Conservation (phyloP, 495 filamentous ascomycete species). For the Pyrenula massariospora region DNA sequence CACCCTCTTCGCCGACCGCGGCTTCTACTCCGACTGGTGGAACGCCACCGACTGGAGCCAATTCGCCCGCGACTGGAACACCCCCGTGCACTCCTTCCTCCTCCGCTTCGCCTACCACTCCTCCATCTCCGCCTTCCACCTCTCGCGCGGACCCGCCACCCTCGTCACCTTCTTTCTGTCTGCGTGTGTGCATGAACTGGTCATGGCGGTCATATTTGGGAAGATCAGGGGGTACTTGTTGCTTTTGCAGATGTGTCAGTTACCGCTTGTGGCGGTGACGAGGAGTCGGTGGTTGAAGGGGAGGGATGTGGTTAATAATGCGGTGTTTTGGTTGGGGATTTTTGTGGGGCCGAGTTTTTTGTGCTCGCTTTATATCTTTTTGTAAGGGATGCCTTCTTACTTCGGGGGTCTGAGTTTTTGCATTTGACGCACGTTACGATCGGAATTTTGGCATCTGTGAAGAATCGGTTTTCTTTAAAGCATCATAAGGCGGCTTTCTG, state of each 20-base stretch:
- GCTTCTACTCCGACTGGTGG: slow-evolving; percentile 70
- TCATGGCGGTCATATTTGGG: slow-evolving; percentile 70
- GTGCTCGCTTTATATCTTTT: slow-evolving; percentile 58
- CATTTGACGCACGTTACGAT: too few relatives aligned
- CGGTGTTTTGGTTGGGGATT: slow-evolving; percentile 64
- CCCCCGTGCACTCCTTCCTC: slow-evolving; percentile 59
- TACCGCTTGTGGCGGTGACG: slow-evolving; percentile 54
- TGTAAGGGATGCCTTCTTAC: slow-evolving; percentile 22
- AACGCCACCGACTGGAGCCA: slow-evolving; percentile 37
- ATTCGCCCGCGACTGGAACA: slow-evolving; percentile 68
- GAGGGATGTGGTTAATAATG: slow-evolving; percentile 49
- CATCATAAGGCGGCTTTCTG: too few relatives aligned
- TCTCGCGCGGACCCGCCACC: slow-evolving; percentile 57
- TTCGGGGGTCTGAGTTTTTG: too few relatives aligned
- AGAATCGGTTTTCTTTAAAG: too few relatives aligned
- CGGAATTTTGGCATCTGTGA: too few relatives aligned
- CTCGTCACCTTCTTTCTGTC: slow-evolving; percentile 62
- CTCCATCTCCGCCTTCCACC: slow-evolving; percentile 55
- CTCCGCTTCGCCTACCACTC: slow-evolving; percentile 66
- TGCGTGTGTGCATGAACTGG: slow-evolving; percentile 59
- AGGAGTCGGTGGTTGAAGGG: slow-evolving; percentile 49
- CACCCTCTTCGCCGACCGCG: slow-evolving; percentile 63
- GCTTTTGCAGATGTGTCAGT: slow-evolving; percentile 55
- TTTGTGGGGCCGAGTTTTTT: slow-evolving; percentile 61
- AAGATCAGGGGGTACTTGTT: slow-evolving; percentile 65